Evolutionary conservation across 2,329 filamentous ascomycete genomes (phyloP).

Genomic region (Ceratocystis colombiana): DNA sequence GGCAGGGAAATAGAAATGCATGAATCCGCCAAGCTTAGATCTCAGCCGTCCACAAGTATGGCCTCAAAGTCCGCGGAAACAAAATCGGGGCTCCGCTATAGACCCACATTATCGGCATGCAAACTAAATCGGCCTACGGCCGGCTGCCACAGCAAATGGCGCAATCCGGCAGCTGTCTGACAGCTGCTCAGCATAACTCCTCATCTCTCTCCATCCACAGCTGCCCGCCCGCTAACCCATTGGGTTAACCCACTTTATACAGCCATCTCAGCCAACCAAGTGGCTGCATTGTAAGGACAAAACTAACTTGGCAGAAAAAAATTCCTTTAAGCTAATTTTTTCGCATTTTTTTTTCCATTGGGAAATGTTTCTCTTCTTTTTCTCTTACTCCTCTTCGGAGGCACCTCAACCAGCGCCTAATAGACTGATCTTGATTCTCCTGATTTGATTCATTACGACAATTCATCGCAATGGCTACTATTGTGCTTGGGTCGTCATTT

Average conservation of each 20-base stretch:
- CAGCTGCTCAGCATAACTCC: background rate
- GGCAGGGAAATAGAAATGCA: background rate
- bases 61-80: conserved; percentile 6
- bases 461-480: conserved; percentile 26
- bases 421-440: conserved; percentile 23
- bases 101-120: background rate
- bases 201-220: too few species aligned
- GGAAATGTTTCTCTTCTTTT: conserved; percentile 23
- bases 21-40: background rate
- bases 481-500: conserved; percentile 26
- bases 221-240: background rate
- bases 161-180: too few species aligned
- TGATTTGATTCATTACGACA: conserved; percentile 22
- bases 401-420: conserved; percentile 24
- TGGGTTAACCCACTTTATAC: background rate
- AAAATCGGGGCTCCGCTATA: background rate
- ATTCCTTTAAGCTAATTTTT: conserved; percentile 22
- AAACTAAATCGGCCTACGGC: background rate
- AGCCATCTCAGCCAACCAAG: conserved; percentile 6
- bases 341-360: conserved; percentile 8
- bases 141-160: too few species aligned
- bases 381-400: conserved; percentile 26
- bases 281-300: too few species aligned
- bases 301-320: conserved; percentile 7
- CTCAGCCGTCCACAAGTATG: background rate